Conservation (phyloP, 1,284 basidiomycete species). For the Waitea zeae region DNA sequence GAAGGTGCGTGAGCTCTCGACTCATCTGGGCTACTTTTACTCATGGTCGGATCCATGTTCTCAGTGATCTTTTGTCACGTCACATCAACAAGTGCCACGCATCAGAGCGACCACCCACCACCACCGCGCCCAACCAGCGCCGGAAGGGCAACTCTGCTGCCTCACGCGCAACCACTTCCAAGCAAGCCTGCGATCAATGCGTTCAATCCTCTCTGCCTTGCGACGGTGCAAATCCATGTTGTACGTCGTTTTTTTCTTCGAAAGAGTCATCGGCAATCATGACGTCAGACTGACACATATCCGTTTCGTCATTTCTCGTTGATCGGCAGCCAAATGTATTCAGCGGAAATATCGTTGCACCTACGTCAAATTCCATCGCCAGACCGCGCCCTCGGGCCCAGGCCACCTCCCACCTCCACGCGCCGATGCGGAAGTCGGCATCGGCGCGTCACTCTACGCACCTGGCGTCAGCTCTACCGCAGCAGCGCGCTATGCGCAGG, state of each 20-base stretch:
- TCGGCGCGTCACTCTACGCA: not conserved
- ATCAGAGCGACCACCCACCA: constrained; percentile 41
- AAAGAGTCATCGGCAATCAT: not conserved
- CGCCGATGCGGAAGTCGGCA: not conserved
- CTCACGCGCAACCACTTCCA: constrained; percentile 55
- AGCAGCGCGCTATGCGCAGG: not conserved
- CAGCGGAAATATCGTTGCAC: constrained; percentile 64
- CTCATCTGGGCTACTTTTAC: constrained; percentile 3
- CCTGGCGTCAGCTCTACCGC: not conserved
- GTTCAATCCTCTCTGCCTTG: constrained; percentile 68
- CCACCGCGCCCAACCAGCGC: constrained; percentile 19
- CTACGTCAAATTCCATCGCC: constrained; percentile 73
- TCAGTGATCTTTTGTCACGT: constrained; percentile 69
- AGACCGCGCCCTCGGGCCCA: constrained; percentile 58
- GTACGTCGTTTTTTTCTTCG: constrained; percentile 24
- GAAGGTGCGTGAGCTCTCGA: constrained; percentile 35
- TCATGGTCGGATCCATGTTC: constrained; percentile 1
- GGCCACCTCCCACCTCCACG: constrained; percentile 23
- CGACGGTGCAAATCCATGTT: constrained; percentile 67
- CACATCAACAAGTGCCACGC: constrained; percentile 86
- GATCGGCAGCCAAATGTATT: constrained; percentile 52
- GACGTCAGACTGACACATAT: not conserved
- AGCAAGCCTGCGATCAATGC: constrained; percentile 77
- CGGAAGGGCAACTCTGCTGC: constrained; percentile 44
- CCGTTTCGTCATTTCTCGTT: not conserved